These are phyloP conservation scores for Botryotinia narcissicola DNA, from an alignment of 2,329 filamentous ascomycete species.

Conservation along the genomic window DNA sequence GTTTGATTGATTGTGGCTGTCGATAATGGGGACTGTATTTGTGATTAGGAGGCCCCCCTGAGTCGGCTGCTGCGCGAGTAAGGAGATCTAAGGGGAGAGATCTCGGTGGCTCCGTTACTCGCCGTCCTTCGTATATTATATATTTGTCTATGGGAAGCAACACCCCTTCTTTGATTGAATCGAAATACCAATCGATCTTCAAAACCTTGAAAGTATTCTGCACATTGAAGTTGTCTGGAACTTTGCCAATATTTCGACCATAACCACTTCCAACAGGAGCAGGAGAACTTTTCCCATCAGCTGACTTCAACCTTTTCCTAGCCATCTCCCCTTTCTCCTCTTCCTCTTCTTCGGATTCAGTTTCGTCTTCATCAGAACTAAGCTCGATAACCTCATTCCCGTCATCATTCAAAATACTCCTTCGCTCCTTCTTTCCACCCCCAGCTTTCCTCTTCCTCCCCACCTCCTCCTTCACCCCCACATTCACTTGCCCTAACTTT, in stretches of 20 bases:
- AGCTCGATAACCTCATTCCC: conserved; percentile 28
- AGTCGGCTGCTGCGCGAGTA: conserved; percentile 33
- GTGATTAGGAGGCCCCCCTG: conserved; percentile 28
- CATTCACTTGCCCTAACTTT: not conserved
- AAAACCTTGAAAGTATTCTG: conserved; percentile 49
- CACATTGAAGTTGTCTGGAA: not conserved
- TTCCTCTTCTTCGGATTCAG: conserved; percentile 39
- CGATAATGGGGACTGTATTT: conserved; percentile 22
- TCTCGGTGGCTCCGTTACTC: conserved; percentile 19
- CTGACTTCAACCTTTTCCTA: conserved; percentile 17
- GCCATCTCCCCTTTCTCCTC: conserved; percentile 14
- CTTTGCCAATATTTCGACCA: not conserved
- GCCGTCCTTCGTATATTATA: conserved; percentile 51
- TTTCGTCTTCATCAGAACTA: conserved; percentile 40
- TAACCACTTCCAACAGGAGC: not conserved
- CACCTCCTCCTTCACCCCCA: not conserved
- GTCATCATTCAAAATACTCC: conserved; percentile 26
- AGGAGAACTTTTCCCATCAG: not conserved
- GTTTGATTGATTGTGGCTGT: conserved; percentile 20
- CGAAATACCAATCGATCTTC: conserved; percentile 57
- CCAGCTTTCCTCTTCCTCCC: conserved; percentile 3
- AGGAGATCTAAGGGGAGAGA: not conserved
- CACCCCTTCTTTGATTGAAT: conserved; percentile 47
- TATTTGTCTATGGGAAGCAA: conserved; percentile 52
- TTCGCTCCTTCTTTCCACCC: conserved; percentile 32